phyloP scores from a whole-genome alignment of 805 yeast species.

The Wickerhamiella spandovensis region DNA sequence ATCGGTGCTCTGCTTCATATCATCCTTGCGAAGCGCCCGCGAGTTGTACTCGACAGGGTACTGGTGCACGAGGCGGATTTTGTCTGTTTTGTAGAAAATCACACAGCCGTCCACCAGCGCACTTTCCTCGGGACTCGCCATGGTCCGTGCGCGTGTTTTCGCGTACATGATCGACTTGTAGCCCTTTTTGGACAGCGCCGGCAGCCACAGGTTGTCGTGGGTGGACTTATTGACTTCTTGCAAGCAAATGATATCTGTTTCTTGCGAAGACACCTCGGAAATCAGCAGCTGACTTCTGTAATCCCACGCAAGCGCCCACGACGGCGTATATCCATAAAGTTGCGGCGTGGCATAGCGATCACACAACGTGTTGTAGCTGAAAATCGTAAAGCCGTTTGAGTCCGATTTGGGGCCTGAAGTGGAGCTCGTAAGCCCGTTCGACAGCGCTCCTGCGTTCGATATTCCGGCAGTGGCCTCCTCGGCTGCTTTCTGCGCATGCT shows the following conservation, averaged over 20 bases:
- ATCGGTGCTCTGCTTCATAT: conserved; percentile 85
- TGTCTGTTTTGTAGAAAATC: conserved; percentile 60
- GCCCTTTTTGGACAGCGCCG: conserved; percentile 56
- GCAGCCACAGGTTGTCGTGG: conserved; percentile 76
- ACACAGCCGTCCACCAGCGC: conserved; percentile 97
- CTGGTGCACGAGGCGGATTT: conserved; percentile 59
- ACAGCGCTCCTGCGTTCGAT: neutral
- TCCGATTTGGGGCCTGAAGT: neutral
- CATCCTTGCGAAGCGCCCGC: conserved; percentile 36
- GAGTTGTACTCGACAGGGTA: conserved; percentile 67
- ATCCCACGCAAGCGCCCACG: conserved; percentile 95
- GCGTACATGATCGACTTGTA: conserved; percentile 73
- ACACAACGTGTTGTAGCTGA: conserved; percentile 85
- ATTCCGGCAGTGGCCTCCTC: neutral
- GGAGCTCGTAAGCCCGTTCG: neutral
- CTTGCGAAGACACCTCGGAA: conserved; percentile 51
- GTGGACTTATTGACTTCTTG: conserved; percentile 91
- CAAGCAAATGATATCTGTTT: conserved; percentile 72
- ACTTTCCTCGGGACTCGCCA: conserved; percentile 57
- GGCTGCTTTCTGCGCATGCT: conserved; percentile 46
- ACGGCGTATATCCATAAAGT: conserved; percentile 87
- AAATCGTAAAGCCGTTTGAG: conserved; percentile 44
- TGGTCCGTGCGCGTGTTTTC: conserved; percentile 85
- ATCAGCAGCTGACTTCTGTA: conserved; percentile 67
- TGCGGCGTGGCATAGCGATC: conserved; percentile 90